Conservation (phyloP, 805 yeast genomes). For the Cyberlindnera maritima region DNA sequence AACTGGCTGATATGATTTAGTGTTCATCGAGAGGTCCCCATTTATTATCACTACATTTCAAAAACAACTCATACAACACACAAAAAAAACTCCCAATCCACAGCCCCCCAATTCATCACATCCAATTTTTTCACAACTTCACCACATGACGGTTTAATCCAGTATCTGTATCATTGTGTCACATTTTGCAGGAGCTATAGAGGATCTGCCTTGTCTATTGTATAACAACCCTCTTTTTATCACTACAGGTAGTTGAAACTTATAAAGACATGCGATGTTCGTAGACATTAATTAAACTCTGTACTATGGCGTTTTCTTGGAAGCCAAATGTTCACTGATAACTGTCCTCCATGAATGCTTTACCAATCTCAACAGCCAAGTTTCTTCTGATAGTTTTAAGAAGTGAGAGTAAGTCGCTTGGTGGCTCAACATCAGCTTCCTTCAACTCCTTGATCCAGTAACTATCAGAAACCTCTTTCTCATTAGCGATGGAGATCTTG, state of each 20-base stretch:
- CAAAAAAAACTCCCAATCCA: not conserved
- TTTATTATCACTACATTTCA: not conserved
- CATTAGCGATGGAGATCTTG: conserved; percentile 14
- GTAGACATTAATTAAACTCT: not conserved
- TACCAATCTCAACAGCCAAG: conserved; percentile 25
- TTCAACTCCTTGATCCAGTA: conserved; percentile 24
- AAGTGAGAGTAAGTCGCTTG: conserved; percentile 17
- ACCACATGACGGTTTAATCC: not conserved
- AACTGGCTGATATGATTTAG: not conserved
- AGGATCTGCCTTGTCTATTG: conserved; percentile 1
- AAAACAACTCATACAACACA: conserved; percentile 2
- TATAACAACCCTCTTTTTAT: conserved; percentile 2
- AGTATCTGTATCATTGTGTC: conserved; percentile 2
- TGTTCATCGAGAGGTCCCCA: not conserved
- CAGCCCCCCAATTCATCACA: no score
- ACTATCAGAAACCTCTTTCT: conserved; percentile 1
- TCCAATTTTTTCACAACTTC: not conserved
- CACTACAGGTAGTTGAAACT: conserved; percentile 10
- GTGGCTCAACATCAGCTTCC: conserved; percentile 19
- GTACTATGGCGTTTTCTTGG: not conserved
- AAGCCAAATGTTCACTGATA: conserved; percentile 2
- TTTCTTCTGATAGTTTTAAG: conserved; percentile 24
- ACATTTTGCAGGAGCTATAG: not conserved
- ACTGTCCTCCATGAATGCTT: conserved; percentile 24
- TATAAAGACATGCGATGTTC: not conserved